A percentile compares a stretch with the other conserved stretches of the same genome.
Evolutionary conservation across 768 basidiomycete species (phyloP).

Genomic region (Leccinum truebloodii): DNA sequence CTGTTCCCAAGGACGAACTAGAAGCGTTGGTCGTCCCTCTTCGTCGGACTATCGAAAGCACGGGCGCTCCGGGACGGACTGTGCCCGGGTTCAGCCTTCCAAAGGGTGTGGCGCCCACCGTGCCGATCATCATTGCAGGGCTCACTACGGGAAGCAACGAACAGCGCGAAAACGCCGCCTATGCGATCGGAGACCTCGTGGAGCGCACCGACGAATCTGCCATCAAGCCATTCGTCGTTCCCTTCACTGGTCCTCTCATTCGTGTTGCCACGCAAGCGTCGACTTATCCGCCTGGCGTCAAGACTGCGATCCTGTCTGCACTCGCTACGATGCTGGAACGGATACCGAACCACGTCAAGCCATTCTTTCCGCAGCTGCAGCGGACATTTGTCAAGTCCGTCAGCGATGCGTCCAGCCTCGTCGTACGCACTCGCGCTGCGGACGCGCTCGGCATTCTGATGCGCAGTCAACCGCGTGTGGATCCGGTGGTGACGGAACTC

Average conservation of each 20-base stretch:
- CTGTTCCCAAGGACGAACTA: conserved; percentile 88
- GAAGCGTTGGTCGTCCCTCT: conserved; percentile 90
- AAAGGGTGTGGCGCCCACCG: conserved; percentile 81
- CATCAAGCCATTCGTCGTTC: conserved; percentile 94
- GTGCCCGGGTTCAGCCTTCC: conserved; percentile 87
- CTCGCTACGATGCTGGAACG: conserved; percentile 81
- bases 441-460: conserved; percentile 78
- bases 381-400: conserved; percentile 95
- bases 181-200: conserved; percentile 95
- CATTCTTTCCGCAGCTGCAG: conserved; percentile 98
- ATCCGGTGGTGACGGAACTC: conserved; percentile 93
- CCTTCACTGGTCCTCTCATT: conserved; percentile 94
- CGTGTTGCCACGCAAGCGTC: conserved; percentile 90
- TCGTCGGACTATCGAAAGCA: conserved; percentile 82
- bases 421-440: conserved; percentile 62
- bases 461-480: conserved; percentile 86
- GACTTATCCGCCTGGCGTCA: conserved; percentile 90
- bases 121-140: conserved; percentile 89
- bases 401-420: conserved; percentile 73
- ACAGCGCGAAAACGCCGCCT: conserved; percentile 92
- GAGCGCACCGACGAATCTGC: conserved; percentile 80
- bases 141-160: conserved; percentile 95
- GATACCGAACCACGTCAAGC: conserved; percentile 89
- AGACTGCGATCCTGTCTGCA: conserved; percentile 86
- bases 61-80: conserved; percentile 69